Evolutionary conservation across 192 early-diverging fungal genomes (phyloP).

Genomic region (Linnemannia hyalina): DNA sequence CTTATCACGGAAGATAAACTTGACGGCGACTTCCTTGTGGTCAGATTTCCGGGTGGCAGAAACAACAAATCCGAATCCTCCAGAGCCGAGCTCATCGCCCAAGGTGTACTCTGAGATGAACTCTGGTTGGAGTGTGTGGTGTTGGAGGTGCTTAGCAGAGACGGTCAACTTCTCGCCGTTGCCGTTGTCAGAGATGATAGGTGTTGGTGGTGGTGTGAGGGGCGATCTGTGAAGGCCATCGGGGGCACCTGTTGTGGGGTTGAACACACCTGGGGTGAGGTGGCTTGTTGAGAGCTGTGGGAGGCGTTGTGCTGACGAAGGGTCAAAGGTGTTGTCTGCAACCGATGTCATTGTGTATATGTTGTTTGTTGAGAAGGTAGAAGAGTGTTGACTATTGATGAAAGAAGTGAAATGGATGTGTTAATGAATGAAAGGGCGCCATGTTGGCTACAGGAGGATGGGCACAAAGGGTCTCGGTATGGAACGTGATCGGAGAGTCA

Average conservation of each 20-base stretch:
- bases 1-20: constrained; percentile 72
- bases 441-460: background rate
- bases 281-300: constrained; percentile 37
- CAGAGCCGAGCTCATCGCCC: constrained; percentile 76
- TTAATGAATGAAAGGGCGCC: background rate
- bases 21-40: constrained; percentile 73
- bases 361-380: background rate
- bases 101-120: constrained; percentile 63
- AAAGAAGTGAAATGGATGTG: background rate
- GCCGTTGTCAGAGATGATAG: constrained; percentile 33
- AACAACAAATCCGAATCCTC: constrained; percentile 86
- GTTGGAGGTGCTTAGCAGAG: constrained; percentile 56
- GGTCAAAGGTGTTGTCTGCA: constrained; percentile 32
- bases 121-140: constrained; percentile 60
- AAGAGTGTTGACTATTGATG: background rate
- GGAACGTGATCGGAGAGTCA: background rate
- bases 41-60: constrained; percentile 64
- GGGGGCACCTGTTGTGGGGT: background rate
- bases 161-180: constrained; percentile 44
- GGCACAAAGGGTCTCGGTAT: background rate
- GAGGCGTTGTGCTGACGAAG: constrained; percentile 23
- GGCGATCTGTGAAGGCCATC: constrained; percentile 30
- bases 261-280: constrained; percentile 28
- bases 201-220: constrained; percentile 51
- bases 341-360: constrained; percentile 29